Evolutionary conservation across 1,284 basidiomycete genomes (phyloP), one percentile per base, ranked within the genome.

Genomic region (Ustilago vetiveriae): DNA sequence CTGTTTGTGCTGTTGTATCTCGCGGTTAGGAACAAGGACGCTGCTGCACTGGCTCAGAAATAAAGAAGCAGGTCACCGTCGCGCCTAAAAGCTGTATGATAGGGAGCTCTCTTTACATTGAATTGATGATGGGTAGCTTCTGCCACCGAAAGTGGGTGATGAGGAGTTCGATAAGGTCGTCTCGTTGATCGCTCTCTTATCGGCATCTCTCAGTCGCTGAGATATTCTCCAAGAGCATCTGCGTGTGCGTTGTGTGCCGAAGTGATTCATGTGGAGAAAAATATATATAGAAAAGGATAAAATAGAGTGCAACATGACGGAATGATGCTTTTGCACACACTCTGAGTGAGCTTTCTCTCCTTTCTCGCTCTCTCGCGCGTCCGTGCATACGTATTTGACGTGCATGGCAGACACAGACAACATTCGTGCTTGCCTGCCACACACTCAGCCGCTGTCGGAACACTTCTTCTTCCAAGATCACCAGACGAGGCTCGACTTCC

Each of bases 1-100:
- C 35, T 65, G n/a, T 74, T 77, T 26, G 58, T 74, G 16, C 36
- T 68, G 42, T 47, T 69, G 16, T 78, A 62, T 43, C 35, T 76
- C 19, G 41, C 56, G 17, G 32, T 63, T 14, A 52, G 68, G 17
- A 57, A 62, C 27, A 43, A 44, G 13, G 26, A 26, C 1, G 44
- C 50, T 26, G 38, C 41, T 26, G 38, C 41, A 3, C 16, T 65
- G 49, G 37, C 45, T n/a, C n/a, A n/a, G n/a, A n/a, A n/a, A 19
- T 59, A 14, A 29, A 37, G 17, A 19, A 37, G 36, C 17, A 19
- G 7, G 5, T 38, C n/a, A n/a, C n/a, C n/a, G n/a, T n/a, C n/a
- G n/a, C n/a, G 22, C 4, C 1, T 21, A 1, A 14, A 10, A 30
- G 29, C 29, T 30, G 29, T 30, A 30, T 30, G 10, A 30, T 30